Percentiles rank a stretch among this genome's conserved stretches.
These are phyloP conservation scores for Fraxinus ornus DNA, from an alignment of 305 asterid species.

Conservation along the genomic window DNA sequence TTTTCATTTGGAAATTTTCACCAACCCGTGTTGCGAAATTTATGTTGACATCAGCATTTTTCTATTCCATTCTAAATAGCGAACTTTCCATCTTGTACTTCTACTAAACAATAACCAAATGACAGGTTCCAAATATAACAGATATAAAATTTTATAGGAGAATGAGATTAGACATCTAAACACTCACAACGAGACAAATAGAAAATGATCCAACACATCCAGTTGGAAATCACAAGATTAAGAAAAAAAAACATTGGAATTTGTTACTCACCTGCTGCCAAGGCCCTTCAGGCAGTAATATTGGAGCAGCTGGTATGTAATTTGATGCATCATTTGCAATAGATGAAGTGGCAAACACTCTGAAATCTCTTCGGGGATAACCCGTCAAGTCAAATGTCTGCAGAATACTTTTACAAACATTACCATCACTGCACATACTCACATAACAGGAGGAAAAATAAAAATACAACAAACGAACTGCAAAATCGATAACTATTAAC, in stretches of 20 bases:
- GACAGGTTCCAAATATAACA: not conserved
- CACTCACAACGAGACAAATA: not conserved
- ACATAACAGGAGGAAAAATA: not conserved
- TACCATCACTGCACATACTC: not conserved
- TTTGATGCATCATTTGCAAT: conserved; percentile 43
- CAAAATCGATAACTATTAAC: not conserved
- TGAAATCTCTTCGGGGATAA: conserved; percentile 31
- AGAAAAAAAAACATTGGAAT: not conserved
- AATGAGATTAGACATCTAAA: not conserved
- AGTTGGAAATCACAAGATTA: not conserved
- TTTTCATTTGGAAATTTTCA: not conserved
- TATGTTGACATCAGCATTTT: not conserved
- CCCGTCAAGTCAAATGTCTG: conserved; percentile 34
- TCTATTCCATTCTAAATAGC: not conserved
- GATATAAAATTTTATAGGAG: not conserved
- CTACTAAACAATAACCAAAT: conserved; percentile 6
- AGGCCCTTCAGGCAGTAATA: conserved; percentile 80
- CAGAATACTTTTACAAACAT: conserved; percentile 16
- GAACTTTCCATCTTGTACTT: not conserved
- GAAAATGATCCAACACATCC: not conserved
- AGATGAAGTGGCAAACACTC: conserved; percentile 47
- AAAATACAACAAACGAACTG: not conserved
- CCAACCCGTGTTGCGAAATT: not conserved
- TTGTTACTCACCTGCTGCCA: conserved; percentile 68
- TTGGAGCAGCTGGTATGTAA: conserved; percentile 88